These are phyloP conservation scores for Glycine soja DNA, from an alignment of 306 rosid species.

Conservation along the genomic window DNA sequence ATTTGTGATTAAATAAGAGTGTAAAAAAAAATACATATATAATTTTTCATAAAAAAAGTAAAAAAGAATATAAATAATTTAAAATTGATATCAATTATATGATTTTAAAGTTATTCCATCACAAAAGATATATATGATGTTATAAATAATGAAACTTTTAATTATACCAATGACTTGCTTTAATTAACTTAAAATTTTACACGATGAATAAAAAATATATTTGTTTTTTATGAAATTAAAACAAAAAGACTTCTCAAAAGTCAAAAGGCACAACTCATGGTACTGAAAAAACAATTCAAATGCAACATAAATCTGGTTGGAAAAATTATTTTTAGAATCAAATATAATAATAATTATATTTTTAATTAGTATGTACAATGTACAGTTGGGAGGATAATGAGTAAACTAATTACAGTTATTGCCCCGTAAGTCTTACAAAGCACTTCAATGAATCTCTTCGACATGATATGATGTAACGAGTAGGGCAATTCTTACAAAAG, in stretches of 20 bases:
- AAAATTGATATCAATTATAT: too few relatives aligned
- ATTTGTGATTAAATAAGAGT: too few relatives aligned
- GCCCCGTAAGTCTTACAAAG: neutral
- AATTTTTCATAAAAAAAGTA: too few relatives aligned
- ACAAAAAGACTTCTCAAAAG: neutral
- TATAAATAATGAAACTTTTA: too few relatives aligned
- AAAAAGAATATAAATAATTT: too few relatives aligned
- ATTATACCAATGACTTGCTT: too few relatives aligned
- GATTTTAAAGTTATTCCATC: too few relatives aligned
- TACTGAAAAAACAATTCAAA: neutral
- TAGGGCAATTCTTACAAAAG: neutral
- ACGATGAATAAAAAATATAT: too few relatives aligned
- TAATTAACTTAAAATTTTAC: too few relatives aligned
- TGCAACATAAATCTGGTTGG: neutral
- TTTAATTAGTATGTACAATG: neutral
- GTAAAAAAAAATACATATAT: too few relatives aligned
- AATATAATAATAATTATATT: neutral
- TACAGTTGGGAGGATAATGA: neutral
- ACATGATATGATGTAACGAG: neutral
- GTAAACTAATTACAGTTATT: neutral
- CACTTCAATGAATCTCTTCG: neutral
- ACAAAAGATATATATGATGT: too few relatives aligned
- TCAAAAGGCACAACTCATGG: constrained; percentile 5
- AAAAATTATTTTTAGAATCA: neutral
- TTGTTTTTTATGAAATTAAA: neutral